These are phyloP conservation scores for Neostapfia colusana DNA, from an alignment of 176 grass and related monocot genomes.

Conservation along the genomic window DNA sequence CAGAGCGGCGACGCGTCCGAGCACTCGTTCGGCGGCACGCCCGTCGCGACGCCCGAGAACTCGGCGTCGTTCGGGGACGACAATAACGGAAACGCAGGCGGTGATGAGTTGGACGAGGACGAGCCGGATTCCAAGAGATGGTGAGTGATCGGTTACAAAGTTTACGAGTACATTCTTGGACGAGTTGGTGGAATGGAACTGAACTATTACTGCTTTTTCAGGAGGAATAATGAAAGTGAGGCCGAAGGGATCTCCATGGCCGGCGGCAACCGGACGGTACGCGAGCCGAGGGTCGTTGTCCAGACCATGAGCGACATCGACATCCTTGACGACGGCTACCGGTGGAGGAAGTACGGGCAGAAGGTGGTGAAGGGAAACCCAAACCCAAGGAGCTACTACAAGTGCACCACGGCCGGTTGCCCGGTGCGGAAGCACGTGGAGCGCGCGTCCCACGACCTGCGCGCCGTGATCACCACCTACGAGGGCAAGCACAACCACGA, in stretches of 20 bases:
- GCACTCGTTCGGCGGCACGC: constrained; percentile 53
- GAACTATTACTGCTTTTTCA: background rate
- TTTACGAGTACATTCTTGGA: too few species aligned
- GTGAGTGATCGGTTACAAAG: constrained; percentile 26
- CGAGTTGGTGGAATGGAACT: background rate
- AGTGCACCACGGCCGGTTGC: constrained; percentile 80
- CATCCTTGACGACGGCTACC: constrained; percentile 96
- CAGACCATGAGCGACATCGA: constrained; percentile 97
- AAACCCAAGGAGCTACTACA: constrained; percentile 98
- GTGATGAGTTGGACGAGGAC: constrained; percentile 62
- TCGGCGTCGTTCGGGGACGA: constrained; percentile 82
- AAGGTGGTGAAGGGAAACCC: constrained; percentile 97
- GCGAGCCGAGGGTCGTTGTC: constrained; percentile 84
- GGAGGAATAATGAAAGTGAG: constrained; percentile 71
- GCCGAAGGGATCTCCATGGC: constrained; percentile 54
- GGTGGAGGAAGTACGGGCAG: constrained; percentile 97
- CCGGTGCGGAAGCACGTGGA: constrained; percentile 96
- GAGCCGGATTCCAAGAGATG: constrained; percentile 87
- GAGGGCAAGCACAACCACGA: constrained; percentile 99
- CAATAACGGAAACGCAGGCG: constrained; percentile 40
- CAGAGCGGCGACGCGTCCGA: constrained; percentile 54
- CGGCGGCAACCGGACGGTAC: constrained; percentile 79
- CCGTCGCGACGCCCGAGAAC: constrained; percentile 69
- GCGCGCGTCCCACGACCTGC: constrained; percentile 84
- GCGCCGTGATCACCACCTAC: constrained; percentile 95